Percentiles rank a stretch among this genome's conserved stretches.
phyloP scores from a whole-genome alignment of 805 yeast species.

The Candida vaughaniae region DNA sequence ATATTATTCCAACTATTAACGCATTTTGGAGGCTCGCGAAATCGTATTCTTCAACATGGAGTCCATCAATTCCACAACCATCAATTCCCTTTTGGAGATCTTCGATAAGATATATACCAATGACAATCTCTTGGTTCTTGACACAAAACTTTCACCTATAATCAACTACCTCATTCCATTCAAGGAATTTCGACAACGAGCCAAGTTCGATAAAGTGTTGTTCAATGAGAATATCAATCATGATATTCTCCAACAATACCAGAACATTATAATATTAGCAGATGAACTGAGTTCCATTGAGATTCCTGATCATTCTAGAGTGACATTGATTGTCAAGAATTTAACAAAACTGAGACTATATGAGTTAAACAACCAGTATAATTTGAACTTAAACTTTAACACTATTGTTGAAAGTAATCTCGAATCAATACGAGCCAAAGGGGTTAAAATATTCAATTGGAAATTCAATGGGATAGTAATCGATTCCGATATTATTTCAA shows the following conservation, averaged over 20 bases:
- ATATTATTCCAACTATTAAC: too few relatives aligned
- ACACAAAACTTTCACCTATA: constrained; percentile 45
- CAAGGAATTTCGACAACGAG: constrained; percentile 48
- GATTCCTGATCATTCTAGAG: constrained; percentile 14
- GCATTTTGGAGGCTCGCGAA: too few relatives aligned
- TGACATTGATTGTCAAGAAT: constrained; percentile 36
- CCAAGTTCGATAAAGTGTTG: constrained; percentile 47
- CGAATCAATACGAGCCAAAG: constrained; percentile 17
- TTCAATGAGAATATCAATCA: constrained; percentile 39
- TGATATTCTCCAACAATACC: constrained; percentile 13
- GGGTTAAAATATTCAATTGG: constrained; percentile 49
- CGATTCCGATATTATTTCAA: constrained; percentile 42
- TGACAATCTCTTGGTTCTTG: constrained; percentile 40
- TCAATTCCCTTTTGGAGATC: constrained; percentile 8
- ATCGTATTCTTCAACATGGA: too few relatives aligned
- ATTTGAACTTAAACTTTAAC: constrained; percentile 11
- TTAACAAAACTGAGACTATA: constrained; percentile 32
- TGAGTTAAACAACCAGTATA: constrained; percentile 24
- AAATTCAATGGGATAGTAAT: constrained; percentile 39
- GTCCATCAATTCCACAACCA: constrained; percentile 8
- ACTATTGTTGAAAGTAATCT: constrained; percentile 8
- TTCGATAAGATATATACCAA: constrained; percentile 22
- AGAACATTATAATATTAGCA: constrained; percentile 12
- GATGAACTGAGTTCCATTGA: constrained; percentile 9
- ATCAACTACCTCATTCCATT: constrained; percentile 58